Conservation (phyloP, 768 basidiomycete species). For the Calocera cornea region DNA sequence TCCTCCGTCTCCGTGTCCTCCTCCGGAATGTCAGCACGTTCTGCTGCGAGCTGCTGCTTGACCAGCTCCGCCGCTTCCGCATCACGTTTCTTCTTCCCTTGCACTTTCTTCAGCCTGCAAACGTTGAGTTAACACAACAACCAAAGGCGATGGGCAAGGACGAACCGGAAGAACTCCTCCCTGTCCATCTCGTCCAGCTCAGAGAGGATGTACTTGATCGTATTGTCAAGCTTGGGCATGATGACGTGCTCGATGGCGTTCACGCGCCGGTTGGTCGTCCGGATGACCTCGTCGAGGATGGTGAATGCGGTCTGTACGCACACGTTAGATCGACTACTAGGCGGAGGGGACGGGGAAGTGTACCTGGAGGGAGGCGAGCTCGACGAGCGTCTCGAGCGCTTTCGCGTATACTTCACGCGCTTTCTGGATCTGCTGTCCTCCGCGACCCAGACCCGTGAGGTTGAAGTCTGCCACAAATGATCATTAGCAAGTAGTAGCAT, state of each 20-base stretch:
- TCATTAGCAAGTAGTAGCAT: not conserved
- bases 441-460: conserved; percentile 88
- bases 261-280: conserved; percentile 95
- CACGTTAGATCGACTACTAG: not conserved
- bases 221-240: conserved; percentile 90
- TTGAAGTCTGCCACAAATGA: conserved; percentile 59
- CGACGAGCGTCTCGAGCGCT: conserved; percentile 91
- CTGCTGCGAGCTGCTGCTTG: conserved; percentile 12
- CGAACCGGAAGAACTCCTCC: conserved; percentile 81
- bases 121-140: conserved; percentile 23
- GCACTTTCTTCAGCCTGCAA: conserved; percentile 83
- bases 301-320: conserved; percentile 79
- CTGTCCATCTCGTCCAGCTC: conserved; percentile 99
- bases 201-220: conserved; percentile 93
- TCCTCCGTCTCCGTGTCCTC: conserved; percentile 20
- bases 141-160: not conserved
- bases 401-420: conserved; percentile 98
- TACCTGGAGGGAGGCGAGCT: conserved; percentile 71
- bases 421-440: conserved; percentile 88
- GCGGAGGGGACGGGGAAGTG: conserved; percentile 8
- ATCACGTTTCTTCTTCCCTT: conserved; percentile 90
- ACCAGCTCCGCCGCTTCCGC: conserved; percentile 32
- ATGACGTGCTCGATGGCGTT: conserved; percentile 97
- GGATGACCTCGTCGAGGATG: conserved; percentile 96
- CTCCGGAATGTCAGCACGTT: conserved; percentile 21